Conservation (phyloP, 305 asterid genomes). For the Rubia occidens region DNA sequence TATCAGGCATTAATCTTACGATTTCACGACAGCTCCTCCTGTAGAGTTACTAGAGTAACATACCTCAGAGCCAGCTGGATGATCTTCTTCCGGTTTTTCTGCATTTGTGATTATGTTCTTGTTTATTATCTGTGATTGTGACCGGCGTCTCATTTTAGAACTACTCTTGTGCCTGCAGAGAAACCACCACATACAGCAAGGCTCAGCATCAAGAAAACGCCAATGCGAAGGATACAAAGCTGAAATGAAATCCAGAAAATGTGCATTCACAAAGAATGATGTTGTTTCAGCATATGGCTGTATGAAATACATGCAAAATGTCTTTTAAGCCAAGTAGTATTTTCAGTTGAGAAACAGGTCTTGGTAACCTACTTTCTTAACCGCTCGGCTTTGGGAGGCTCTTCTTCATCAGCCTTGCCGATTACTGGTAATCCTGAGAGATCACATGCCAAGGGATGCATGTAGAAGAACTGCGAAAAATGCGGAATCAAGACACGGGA, state of each 20-base stretch:
- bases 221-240: background rate
- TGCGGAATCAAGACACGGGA: background rate
- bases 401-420: constrained; percentile 43
- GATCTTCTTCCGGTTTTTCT: constrained; percentile 28
- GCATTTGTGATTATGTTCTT: constrained; percentile 29
- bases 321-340: background rate
- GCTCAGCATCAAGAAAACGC: background rate
- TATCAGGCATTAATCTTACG: background rate
- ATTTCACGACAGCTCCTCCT: background rate
- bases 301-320: background rate
- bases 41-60: background rate
- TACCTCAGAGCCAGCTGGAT: constrained; percentile 17
- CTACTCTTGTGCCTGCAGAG: constrained; percentile 40
- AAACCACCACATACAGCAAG: background rate
- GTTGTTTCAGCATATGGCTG: background rate
- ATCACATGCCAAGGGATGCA: constrained; percentile 64
- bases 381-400: constrained; percentile 26
- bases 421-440: constrained; percentile 58
- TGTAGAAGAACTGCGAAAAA: constrained; percentile 34
- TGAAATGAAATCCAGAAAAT: too few species aligned
- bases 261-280: background rate
- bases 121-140: constrained; percentile 38
- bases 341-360: background rate
- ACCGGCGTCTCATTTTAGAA: constrained; percentile 33
- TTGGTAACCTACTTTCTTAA: constrained; percentile 35